phyloP scores from a whole-genome alignment of 208 protist genomes.

The Balamuthia mandrillaris region DNA sequence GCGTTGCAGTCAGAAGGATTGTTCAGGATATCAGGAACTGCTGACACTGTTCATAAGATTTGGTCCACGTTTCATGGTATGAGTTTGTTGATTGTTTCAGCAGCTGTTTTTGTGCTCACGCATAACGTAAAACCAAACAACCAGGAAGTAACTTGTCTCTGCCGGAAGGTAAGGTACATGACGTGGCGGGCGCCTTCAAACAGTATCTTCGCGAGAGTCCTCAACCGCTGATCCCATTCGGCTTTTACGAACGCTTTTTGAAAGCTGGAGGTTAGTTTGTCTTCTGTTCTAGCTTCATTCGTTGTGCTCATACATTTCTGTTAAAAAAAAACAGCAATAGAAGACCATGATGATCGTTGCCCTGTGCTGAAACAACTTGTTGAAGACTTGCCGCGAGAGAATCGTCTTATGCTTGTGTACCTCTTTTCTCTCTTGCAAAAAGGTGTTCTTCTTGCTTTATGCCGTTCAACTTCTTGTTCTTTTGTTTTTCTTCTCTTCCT shows the following conservation, averaged over 20 bases:
- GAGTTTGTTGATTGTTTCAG: not conserved
- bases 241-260: not conserved
- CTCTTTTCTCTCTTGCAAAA: not conserved
- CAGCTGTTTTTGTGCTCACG: not conserved
- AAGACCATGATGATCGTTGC: not conserved
- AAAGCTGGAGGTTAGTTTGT: not conserved
- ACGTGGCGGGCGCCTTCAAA: not conserved
- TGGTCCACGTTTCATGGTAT: not conserved
- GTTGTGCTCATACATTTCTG: not conserved
- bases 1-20: not conserved
- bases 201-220: slow-evolving; percentile 25
- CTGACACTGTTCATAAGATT: not conserved
- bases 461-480: no score
- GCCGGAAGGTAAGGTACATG: not conserved
- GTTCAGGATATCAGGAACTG: not conserved
- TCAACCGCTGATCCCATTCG: slow-evolving; percentile 10
- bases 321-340: not conserved
- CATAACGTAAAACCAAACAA: not conserved
- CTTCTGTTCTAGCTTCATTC: not conserved
- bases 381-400: not conserved
- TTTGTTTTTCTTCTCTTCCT: no score
- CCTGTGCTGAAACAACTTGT: not conserved
- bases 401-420: not conserved
- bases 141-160: not conserved
- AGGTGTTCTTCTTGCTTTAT: not conserved